These are phyloP conservation scores for Claviceps sp. DNA, from an alignment of 2,329 filamentous ascomycete species.

Conservation along the genomic window DNA sequence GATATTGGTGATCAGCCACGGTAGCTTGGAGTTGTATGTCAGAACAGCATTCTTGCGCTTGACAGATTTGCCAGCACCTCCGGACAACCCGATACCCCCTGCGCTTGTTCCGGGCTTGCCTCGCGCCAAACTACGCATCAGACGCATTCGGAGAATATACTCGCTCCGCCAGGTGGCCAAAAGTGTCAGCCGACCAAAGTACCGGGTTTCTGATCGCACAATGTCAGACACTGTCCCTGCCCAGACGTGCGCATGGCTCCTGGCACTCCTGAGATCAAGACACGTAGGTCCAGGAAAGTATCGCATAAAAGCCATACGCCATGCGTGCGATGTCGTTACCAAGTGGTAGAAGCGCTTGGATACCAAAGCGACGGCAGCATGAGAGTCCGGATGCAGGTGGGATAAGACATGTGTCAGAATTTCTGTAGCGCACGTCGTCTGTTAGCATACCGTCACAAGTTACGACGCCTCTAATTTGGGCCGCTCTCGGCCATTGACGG, in stretches of 20 bases:
- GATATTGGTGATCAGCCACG: constrained; percentile 65
- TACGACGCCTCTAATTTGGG: no score
- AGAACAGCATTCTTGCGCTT: constrained; percentile 61
- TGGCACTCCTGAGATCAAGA: constrained; percentile 17
- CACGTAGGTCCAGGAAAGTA: constrained; percentile 66
- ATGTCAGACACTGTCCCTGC: constrained; percentile 35
- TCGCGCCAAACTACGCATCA: constrained; percentile 66
- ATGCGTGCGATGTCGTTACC: constrained; percentile 83
- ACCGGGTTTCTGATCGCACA: constrained; percentile 59
- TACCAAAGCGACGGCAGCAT: constrained; percentile 71
- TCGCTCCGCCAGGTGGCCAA: constrained; percentile 93
- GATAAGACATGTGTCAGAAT: constrained; percentile 84
- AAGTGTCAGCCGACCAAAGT: constrained; percentile 70
- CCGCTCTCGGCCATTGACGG: no score
- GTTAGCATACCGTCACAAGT: background rate
- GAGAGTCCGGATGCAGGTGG: constrained; percentile 73
- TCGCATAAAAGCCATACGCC: constrained; percentile 83
- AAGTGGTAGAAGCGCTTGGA: constrained; percentile 77
- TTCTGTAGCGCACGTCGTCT: constrained; percentile 40
- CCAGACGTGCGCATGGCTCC: constrained; percentile 24
- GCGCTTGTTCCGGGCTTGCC: constrained; percentile 60
- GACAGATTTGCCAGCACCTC: constrained; percentile 35
- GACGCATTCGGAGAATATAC: constrained; percentile 75
- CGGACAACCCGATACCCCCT: constrained; percentile 36
- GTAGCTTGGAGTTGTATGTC: constrained; percentile 76